phyloP scores from a whole-genome alignment of 1,139 yeast genomes.

The Blastobotrys malaysiensis region DNA sequence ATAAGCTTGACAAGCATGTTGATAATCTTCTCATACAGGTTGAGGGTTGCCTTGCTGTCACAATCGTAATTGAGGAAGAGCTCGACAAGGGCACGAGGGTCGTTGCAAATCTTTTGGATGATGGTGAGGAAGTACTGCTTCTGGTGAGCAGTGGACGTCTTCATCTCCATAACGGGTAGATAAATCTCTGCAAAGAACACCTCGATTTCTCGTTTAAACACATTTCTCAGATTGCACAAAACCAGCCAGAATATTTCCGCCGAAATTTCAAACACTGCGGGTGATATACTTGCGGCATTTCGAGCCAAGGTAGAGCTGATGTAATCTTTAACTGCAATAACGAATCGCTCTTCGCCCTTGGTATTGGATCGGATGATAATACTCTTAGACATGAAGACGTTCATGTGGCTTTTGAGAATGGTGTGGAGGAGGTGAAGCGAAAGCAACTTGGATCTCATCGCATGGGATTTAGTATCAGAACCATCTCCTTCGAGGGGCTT shows the following conservation, averaged over 20 bases:
- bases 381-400: slow-evolving; percentile 64
- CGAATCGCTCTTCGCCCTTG: slow-evolving; percentile 57
- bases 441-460: slow-evolving; percentile 83
- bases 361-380: slow-evolving; percentile 56
- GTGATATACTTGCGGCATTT: slow-evolving; percentile 87
- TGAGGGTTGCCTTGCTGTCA: slow-evolving; percentile 68
- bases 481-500: slow-evolving; percentile 67
- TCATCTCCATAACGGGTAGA: slow-evolving; percentile 90
- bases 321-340: slow-evolving; percentile 80
- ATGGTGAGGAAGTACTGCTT: slow-evolving; percentile 78
- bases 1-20: slow-evolving; percentile 75
- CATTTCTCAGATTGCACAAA: slow-evolving; percentile 73
- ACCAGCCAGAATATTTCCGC: slow-evolving; percentile 91
- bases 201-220: slow-evolving; percentile 88
- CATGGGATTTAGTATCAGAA: slow-evolving; percentile 83
- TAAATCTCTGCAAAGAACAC: slow-evolving; percentile 91
- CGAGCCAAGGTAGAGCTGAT: slow-evolving; percentile 76
- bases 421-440: slow-evolving; percentile 86
- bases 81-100: slow-evolving; percentile 87
- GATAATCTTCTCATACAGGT: slow-evolving; percentile 75
- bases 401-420: slow-evolving; percentile 78
- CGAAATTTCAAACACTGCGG: slow-evolving; percentile 88
- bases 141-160: slow-evolving; percentile 86
- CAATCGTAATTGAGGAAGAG: slow-evolving; percentile 94
- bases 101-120: slow-evolving; percentile 74